Percentiles rank a stretch among this genome's conserved stretches.
These are phyloP conservation scores for Chlorella sorokiniana DNA, from an alignment of 139 green algal genomes.

Conservation along the genomic window DNA sequence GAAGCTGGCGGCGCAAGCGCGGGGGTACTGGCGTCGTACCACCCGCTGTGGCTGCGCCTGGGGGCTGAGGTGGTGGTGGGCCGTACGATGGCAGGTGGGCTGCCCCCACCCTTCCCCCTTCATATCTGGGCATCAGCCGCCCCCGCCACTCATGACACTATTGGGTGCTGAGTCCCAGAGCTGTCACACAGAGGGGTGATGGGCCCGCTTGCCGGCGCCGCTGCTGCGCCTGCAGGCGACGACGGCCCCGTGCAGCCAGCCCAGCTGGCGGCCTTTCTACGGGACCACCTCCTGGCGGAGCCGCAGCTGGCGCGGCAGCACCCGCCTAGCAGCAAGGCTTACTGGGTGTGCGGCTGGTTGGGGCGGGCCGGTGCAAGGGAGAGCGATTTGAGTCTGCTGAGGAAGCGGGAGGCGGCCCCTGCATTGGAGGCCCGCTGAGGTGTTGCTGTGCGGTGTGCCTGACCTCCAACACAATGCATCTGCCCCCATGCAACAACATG, in stretches of 20 bases:
- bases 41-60: conserved; percentile 85
- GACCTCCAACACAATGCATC: too few relatives aligned
- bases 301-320: conserved; percentile 51
- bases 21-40: conserved; percentile 72
- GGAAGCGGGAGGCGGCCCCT: too few relatives aligned
- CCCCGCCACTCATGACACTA: background rate
- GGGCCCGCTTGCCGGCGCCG: background rate
- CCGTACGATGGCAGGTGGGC: conserved; percentile 7
- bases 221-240: background rate
- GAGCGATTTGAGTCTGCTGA: too few relatives aligned
- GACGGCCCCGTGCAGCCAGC: background rate
- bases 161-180: too few relatives aligned
- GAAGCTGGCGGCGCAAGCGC: conserved; percentile 46
- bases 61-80: conserved; percentile 60
- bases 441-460: too few relatives aligned
- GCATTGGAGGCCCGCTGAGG: too few relatives aligned
- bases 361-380: background rate
- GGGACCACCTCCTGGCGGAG: conserved; percentile 62
- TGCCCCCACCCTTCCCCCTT: background rate
- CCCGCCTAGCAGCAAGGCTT: conserved; percentile 38
- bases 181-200: too few relatives aligned
- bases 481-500: too few relatives aligned
- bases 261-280: conserved; percentile 54
- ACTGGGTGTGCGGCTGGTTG: conserved; percentile 52
- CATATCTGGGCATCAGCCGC: background rate